A percentile compares a stretch with the other conserved stretches of the same genome.
Conservation (phyloP, 768 basidiomycete genomes). For the Antrodiella citrinella region DNA sequence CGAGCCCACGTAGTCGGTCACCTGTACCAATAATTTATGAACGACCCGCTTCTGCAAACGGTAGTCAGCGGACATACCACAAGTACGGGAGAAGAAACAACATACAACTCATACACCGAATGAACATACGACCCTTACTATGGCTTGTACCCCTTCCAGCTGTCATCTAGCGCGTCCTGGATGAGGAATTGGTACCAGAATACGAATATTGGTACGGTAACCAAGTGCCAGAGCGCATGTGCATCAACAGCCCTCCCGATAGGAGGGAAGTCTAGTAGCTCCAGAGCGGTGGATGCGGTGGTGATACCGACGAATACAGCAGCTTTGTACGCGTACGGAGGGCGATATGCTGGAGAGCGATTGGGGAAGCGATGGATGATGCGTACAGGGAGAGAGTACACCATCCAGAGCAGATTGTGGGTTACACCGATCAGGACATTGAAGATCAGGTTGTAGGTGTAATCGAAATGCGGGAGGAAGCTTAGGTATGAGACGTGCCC, state of each 20-base stretch:
- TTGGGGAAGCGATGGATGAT: constrained; percentile 47
- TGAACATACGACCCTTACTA: not conserved
- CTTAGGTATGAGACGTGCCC: constrained; percentile 75
- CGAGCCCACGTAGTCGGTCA: not conserved
- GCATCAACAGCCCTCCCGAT: constrained; percentile 73
- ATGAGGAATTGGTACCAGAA: constrained; percentile 86
- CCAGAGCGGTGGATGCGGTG: constrained; percentile 67
- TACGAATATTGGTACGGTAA: constrained; percentile 68
- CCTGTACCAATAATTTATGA: not conserved
- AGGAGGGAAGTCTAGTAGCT: constrained; percentile 89
- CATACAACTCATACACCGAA: not conserved
- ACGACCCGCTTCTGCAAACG: too few relatives aligned
- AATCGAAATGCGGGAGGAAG: constrained; percentile 76
- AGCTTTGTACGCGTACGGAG: constrained; percentile 43
- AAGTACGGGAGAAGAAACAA: not conserved
- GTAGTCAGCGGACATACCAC: not conserved
- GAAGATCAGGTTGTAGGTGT: constrained; percentile 87
- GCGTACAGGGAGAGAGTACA: constrained; percentile 55
- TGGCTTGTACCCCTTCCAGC: constrained; percentile 46
- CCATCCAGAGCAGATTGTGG: constrained; percentile 79
- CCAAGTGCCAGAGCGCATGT: constrained; percentile 88
- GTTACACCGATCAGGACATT: constrained; percentile 67
- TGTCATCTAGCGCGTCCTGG: constrained; percentile 59
- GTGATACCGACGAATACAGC: constrained; percentile 61
- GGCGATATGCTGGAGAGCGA: constrained; percentile 49